Evolutionary conservation across 805 yeast species (phyloP), one percentile per base, ranked within the genome.

Genomic region (Teunomyces cretensis): DNA sequence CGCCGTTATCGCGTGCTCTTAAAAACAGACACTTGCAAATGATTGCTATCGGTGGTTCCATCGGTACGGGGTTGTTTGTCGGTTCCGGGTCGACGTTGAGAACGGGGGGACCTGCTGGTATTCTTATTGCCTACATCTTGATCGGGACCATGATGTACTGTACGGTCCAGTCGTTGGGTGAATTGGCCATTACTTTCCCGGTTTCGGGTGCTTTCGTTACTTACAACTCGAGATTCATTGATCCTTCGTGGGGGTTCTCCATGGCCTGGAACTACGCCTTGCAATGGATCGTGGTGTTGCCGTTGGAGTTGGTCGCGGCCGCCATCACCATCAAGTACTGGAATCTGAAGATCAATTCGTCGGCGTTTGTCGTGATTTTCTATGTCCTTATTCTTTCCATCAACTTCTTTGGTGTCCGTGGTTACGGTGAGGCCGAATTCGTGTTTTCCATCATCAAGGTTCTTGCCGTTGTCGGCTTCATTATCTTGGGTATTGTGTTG

Each of bases 11-110:
- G 30, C 68, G 85, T 51, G 61, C 73, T 7, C 69, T 84, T 42
- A 80, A 78, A 54, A 76, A 79, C 35, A 74, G 91, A 58, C 92
- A 87, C 61, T 65, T 87, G 53, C 82, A 84, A 48, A 83, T 86
- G 88, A 87, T 87, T 66, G 90, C 94, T 41, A 72, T 87, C 49
- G 94, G 92, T 53, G 91, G 92, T 35, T 78, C 86, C 48, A 86
- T 88, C 53, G 96, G 96, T 55, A 84, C 92, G 7, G 96, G 94
- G 58, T 71, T 88, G 42, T 81, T 88, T 49, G 85, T 88, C 27
- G 88, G 89, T 58, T 78, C 89, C 2, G 87, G 88, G 48, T 64
- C 74, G 13, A 77, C 87, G 2, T 65, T 86, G 42, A 53, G 74
- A 14, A 69, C 74, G 27, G 86, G 88, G 60, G 94, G 94, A 22